Percentiles rank a stretch among this genome's conserved stretches.
phyloP scores from a whole-genome alignment of 768 basidiomycete species.

The Paxillus involutus region DNA sequence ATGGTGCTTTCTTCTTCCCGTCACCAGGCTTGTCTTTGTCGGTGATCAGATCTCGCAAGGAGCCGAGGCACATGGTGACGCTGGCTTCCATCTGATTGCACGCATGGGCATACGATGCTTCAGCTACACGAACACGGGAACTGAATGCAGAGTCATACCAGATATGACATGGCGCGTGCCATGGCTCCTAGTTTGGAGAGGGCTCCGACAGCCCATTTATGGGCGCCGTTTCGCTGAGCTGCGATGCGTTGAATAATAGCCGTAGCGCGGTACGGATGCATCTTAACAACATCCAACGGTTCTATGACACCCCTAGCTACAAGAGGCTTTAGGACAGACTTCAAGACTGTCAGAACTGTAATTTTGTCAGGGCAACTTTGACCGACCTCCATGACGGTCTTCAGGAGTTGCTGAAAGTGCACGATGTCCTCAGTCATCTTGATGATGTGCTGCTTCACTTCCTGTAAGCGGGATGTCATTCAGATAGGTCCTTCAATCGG shows the following conservation, averaged over 20 bases:
- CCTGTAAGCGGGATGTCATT: constrained; percentile 38
- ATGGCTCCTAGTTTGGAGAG: constrained; percentile 57
- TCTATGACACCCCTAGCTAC: constrained; percentile 42
- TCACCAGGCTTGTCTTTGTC: constrained; percentile 32
- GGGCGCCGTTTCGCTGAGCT: constrained; percentile 33
- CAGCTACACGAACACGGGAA: neutral
- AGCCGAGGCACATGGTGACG: constrained; percentile 71
- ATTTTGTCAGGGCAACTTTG: neutral
- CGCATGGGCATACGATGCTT: neutral
- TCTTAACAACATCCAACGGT: constrained; percentile 52
- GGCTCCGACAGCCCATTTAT: constrained; percentile 47
- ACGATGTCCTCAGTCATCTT: constrained; percentile 66
- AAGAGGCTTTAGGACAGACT: constrained; percentile 39
- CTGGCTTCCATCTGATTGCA: constrained; percentile 75
- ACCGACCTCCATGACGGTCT: constrained; percentile 72
- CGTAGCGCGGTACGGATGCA: constrained; percentile 68
- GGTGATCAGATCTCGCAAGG: constrained; percentile 51
- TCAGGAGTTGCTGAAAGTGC: constrained; percentile 66
- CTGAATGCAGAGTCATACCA: constrained; percentile 49
- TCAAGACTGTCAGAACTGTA: constrained; percentile 6
- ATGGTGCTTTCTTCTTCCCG: constrained; percentile 38
- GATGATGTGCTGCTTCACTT: constrained; percentile 76
- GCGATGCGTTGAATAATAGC: constrained; percentile 39
- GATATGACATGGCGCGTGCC: constrained; percentile 84
- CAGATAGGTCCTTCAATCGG: constrained; percentile 2